These are phyloP conservation scores for Cystobasidium tubakii DNA, from an alignment of 768 basidiomycete genomes.

Conservation along the genomic window DNA sequence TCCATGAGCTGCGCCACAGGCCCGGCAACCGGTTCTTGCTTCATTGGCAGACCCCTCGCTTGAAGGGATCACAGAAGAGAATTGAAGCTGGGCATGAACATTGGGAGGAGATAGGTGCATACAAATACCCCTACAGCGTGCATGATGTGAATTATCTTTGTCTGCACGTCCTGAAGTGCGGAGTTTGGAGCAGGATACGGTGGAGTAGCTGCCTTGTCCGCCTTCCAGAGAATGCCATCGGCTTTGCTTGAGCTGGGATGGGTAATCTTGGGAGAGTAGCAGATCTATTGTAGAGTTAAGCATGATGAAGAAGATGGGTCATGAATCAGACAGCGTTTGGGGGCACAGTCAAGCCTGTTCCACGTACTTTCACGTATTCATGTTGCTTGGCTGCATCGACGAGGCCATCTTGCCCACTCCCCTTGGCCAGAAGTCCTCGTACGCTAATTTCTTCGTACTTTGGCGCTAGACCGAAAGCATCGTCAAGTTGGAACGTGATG, in stretches of 20 bases:
- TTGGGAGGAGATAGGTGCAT: constrained; percentile 15
- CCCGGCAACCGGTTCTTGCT: constrained; percentile 5
- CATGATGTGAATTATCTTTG: constrained; percentile 15
- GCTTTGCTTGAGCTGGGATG: background rate
- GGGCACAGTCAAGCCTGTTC: background rate
- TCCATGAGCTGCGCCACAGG: constrained; percentile 22
- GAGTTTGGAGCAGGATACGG: background rate
- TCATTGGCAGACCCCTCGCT: constrained; percentile 1
- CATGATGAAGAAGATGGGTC: no score
- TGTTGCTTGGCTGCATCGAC: constrained; percentile 8
- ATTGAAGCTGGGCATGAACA: constrained; percentile 25
- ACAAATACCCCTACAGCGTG: constrained; percentile 19
- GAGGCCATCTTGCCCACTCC: constrained; percentile 8
- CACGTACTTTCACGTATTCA: constrained; percentile 23
- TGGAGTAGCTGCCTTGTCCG: background rate
- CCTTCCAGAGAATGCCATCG: constrained; percentile 18
- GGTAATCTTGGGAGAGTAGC: constrained; percentile 23
- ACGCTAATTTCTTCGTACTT: constrained; percentile 18
- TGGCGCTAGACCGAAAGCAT: constrained; percentile 11
- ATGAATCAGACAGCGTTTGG: background rate
- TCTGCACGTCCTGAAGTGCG: background rate
- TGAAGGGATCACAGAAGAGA: constrained; percentile 5
- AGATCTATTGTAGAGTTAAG: background rate
- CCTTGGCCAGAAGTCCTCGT: constrained; percentile 5
- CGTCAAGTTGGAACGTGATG: constrained; percentile 13